phyloP scores from a whole-genome alignment of 192 early-diverging fungal species.

The Linnemannia hyalina region DNA sequence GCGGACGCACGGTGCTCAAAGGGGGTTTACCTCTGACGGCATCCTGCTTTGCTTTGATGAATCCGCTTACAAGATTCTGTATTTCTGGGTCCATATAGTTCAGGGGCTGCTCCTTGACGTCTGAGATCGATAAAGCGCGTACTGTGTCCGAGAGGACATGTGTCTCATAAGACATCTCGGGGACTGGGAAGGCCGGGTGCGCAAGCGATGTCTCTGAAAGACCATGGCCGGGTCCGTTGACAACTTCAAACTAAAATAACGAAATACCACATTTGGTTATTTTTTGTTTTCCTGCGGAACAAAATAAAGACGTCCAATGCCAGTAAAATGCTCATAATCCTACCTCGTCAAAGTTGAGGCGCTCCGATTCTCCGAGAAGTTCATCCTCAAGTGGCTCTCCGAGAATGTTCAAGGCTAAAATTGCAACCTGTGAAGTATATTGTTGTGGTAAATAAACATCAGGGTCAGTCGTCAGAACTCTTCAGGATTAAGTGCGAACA shows the following conservation, averaged over 20 bases:
- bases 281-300: not conserved
- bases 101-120: conserved; percentile 28
- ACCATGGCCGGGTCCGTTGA: conserved; percentile 52
- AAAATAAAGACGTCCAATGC: not conserved
- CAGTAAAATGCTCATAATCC: no score
- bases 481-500: not conserved
- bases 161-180: conserved; percentile 12
- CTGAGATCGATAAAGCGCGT: conserved; percentile 26
- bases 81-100: conserved; percentile 46
- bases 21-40: conserved; percentile 40
- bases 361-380: conserved; percentile 36
- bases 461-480: conserved; percentile 1
- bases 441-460: not conserved
- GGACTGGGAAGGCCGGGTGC: not conserved
- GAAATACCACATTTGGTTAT: not conserved
- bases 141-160: conserved; percentile 27
- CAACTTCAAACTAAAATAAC: conserved; percentile 32
- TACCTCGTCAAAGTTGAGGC: conserved; percentile 43
- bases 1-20: not conserved
- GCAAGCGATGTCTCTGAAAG: conserved; percentile 29
- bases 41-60: conserved; percentile 46
- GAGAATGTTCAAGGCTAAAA: conserved; percentile 72
- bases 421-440: conserved; percentile 63
- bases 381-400: conserved; percentile 64
- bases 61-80: conserved; percentile 16